A percentile compares a stretch with the other conserved stretches of the same genome.
Evolutionary conservation across 768 basidiomycete genomes (phyloP).

Genomic region (Melanogaster broomeanus): DNA sequence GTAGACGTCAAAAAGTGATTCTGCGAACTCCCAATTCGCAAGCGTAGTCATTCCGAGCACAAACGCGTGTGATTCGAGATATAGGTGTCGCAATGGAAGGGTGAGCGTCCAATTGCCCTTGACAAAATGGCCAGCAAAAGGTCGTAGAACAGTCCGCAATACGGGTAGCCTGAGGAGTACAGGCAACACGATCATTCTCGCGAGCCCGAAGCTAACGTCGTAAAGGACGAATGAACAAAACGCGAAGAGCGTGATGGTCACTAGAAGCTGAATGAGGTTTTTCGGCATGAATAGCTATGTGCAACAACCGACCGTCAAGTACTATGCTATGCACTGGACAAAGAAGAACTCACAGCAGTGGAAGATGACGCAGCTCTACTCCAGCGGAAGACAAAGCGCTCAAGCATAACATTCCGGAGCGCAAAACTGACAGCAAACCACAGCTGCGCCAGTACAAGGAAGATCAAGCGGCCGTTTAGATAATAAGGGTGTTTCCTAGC

Average conservation of each 20-base stretch:
- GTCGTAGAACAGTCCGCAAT: constrained; percentile 50
- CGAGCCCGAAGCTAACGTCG: constrained; percentile 45
- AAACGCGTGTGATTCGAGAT: constrained; percentile 50
- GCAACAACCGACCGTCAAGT: not conserved
- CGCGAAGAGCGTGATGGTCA: constrained; percentile 45
- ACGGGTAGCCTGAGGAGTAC: constrained; percentile 57
- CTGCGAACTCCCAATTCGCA: constrained; percentile 63
- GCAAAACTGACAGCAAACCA: constrained; percentile 48
- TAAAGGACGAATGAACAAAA: constrained; percentile 40
- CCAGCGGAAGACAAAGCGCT: constrained; percentile 58
- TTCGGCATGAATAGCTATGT: constrained; percentile 21
- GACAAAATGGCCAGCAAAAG: constrained; percentile 65
- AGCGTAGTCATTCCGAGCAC: constrained; percentile 53
- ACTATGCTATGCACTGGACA: not conserved
- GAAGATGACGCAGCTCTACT: constrained; percentile 13
- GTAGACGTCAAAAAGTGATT: constrained; percentile 58
- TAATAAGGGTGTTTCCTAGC: constrained; percentile 73
- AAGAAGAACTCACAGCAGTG: constrained; percentile 18
- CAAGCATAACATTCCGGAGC: constrained; percentile 61
- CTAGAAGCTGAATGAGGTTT: constrained; percentile 24
- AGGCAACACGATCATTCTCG: constrained; percentile 51
- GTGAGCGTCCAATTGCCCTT: constrained; percentile 54
- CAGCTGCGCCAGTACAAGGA: constrained; percentile 56
- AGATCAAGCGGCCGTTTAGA: constrained; percentile 67
- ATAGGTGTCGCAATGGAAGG: constrained; percentile 48